Evolutionary conservation across 805 yeast genomes (phyloP).

Genomic region (Geotrichum ghanense): DNA sequence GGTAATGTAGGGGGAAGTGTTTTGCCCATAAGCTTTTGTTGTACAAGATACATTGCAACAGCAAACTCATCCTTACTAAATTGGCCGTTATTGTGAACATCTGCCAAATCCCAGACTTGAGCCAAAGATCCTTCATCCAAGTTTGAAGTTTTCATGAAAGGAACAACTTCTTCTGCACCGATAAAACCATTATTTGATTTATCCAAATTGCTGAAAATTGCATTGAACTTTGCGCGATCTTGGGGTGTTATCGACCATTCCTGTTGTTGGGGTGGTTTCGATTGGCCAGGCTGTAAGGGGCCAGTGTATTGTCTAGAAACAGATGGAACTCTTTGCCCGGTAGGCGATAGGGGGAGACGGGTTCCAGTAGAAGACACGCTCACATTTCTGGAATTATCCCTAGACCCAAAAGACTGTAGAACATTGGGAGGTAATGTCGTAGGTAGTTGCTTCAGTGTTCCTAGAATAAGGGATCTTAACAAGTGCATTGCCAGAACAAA

Average conservation of each 20-base stretch:
- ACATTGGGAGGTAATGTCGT: constrained; percentile 30
- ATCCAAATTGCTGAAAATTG: constrained; percentile 70
- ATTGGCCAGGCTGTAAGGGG: constrained; percentile 6
- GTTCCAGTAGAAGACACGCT: constrained; percentile 7
- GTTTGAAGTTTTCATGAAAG: constrained; percentile 78
- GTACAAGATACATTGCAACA: constrained; percentile 87
- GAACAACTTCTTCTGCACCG: constrained; percentile 74
- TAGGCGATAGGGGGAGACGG: constrained; percentile 17
- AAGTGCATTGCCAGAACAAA: constrained; percentile 92
- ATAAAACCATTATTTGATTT: constrained; percentile 49
- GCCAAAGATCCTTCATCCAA: constrained; percentile 79
- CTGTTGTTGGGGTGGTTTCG: neutral
- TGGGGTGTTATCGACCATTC: constrained; percentile 63
- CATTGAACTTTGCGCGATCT: constrained; percentile 67
- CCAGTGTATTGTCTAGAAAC: constrained; percentile 16
- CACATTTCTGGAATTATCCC: constrained; percentile 10
- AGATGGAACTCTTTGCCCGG: constrained; percentile 11
- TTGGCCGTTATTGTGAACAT: constrained; percentile 72
- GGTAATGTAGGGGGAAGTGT: constrained; percentile 75
- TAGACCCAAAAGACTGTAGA: constrained; percentile 25
- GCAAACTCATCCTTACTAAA: constrained; percentile 78
- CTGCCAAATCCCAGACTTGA: constrained; percentile 88
- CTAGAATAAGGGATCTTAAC: constrained; percentile 69
- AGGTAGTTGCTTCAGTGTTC: constrained; percentile 51
- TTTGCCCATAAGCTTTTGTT: constrained; percentile 67